A percentile compares a stretch with the other conserved stretches of the same genome.
Evolutionary conservation across 306 rosid genomes (phyloP).

Genomic region (Mimosa bimucronata): DNA sequence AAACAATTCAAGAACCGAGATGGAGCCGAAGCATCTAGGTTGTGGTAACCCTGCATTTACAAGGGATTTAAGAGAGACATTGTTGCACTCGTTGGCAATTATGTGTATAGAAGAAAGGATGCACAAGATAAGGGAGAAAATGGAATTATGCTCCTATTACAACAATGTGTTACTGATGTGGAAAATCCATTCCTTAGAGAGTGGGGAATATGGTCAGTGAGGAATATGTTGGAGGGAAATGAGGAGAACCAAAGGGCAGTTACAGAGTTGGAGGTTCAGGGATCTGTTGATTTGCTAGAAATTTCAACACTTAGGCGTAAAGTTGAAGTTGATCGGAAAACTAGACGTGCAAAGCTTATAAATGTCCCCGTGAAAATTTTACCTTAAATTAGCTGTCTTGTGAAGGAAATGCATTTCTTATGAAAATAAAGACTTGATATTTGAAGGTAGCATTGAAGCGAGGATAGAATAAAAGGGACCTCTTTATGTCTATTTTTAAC

Average conservation of each 20-base stretch:
- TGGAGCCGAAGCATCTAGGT: constrained; percentile 28
- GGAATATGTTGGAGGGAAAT: constrained; percentile 81
- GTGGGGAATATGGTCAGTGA: constrained; percentile 82
- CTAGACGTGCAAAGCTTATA: constrained; percentile 72
- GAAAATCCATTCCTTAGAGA: constrained; percentile 87
- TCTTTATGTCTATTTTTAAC: not conserved
- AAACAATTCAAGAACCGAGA: constrained; percentile 48
- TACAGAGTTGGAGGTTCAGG: constrained; percentile 71
- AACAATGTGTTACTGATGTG: constrained; percentile 74
- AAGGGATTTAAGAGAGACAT: constrained; percentile 79
- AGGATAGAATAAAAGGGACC: not conserved
- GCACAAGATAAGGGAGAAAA: constrained; percentile 70
- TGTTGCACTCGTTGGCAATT: constrained; percentile 71
- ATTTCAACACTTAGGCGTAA: constrained; percentile 67
- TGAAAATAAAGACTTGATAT: not conserved
- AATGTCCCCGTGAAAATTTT: constrained; percentile 46
- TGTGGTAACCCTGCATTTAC: constrained; percentile 62
- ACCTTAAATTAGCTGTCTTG: not conserved
- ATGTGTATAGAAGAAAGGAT: constrained; percentile 58
- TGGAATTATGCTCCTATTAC: constrained; percentile 73
- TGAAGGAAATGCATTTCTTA: constrained; percentile 6
- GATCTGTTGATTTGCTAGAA: constrained; percentile 70
- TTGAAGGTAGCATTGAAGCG: not conserved
- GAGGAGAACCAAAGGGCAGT: constrained; percentile 70
- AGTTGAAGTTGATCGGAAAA: constrained; percentile 70